Evolutionary conservation across 148 eudicot species (phyloP).

Genomic region (Selenicereus undatus): DNA sequence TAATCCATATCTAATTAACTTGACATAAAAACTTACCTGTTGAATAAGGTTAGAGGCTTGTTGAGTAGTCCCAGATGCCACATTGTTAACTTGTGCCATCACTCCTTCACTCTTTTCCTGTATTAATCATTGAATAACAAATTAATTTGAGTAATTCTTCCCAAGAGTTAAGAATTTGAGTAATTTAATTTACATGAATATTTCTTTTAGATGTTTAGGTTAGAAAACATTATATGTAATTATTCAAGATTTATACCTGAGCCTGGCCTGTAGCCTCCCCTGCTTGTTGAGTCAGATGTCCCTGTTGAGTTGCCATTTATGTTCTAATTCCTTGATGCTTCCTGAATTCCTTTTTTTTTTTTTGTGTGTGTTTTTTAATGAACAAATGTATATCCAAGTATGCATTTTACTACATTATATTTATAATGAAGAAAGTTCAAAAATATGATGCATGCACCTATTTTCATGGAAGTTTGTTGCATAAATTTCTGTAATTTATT

Average conservation of each 20-base stretch:
- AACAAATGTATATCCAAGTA: not conserved
- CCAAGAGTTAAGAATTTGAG: not conserved
- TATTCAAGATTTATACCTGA: conserved; percentile 7
- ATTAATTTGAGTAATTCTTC: not conserved
- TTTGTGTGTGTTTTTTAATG: too few species aligned
- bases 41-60: conserved; percentile 32
- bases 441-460: not conserved
- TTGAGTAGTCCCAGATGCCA: conserved; percentile 38
- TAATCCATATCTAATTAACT: too few species aligned
- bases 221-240: not conserved
- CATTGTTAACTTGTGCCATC: conserved; percentile 34
- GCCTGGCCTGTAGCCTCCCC: conserved; percentile 23
- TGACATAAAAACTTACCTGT: conserved; percentile 29
- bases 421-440: not conserved
- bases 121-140: not conserved
- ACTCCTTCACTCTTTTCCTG: conserved; percentile 53
- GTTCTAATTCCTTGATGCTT: not conserved
- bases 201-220: too few species aligned
- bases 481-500: not conserved
- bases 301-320: conserved; percentile 33
- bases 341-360: not conserved
- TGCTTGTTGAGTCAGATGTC: conserved; percentile 17
- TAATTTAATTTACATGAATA: too few species aligned
- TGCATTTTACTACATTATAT: not conserved
- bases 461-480: not conserved